Conservation (phyloP, 345 rosid genomes). For the Populus deltoides region DNA sequence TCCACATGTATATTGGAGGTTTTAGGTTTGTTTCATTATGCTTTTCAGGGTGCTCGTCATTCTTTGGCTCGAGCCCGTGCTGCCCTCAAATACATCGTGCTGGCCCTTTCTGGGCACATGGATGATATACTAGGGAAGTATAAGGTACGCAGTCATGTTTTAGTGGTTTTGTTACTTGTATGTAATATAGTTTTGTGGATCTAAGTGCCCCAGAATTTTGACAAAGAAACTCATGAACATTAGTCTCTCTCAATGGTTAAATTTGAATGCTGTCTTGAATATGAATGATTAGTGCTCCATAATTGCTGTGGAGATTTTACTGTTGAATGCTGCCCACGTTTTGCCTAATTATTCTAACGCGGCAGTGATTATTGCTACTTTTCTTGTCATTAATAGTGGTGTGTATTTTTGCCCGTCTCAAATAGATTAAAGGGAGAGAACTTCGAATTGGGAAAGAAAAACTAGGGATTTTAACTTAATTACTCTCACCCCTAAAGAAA, state of each 20-base stretch:
- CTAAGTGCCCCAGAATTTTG: neutral
- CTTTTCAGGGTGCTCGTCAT: slow-evolving; percentile 48
- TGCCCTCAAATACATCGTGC: slow-evolving; percentile 69
- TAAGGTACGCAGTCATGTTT: slow-evolving; percentile 44
- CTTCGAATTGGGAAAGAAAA: too few species aligned
- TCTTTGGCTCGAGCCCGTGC: slow-evolving; percentile 58
- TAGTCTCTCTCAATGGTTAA: neutral
- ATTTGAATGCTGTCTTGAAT: neutral
- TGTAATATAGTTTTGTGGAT: neutral
- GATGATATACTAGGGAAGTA: slow-evolving; percentile 73
- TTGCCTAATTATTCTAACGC: neutral
- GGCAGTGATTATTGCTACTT: neutral
- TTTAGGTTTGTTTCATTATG: slow-evolving; percentile 13
- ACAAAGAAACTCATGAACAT: neutral
- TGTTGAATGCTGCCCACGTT: neutral
- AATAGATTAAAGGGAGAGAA: too few species aligned
- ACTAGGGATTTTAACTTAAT: neutral
- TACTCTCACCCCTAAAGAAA: neutral
- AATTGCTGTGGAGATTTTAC: neutral
- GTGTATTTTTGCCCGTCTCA: too few species aligned
- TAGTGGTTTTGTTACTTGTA: neutral
- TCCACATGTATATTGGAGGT: slow-evolving; percentile 1
- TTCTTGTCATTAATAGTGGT: too few species aligned
- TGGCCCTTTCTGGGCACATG: slow-evolving; percentile 79
- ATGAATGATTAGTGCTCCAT: neutral